These are phyloP conservation scores for Carex scoparia DNA, from an alignment of 176 grass and related monocot genomes.

Conservation along the genomic window DNA sequence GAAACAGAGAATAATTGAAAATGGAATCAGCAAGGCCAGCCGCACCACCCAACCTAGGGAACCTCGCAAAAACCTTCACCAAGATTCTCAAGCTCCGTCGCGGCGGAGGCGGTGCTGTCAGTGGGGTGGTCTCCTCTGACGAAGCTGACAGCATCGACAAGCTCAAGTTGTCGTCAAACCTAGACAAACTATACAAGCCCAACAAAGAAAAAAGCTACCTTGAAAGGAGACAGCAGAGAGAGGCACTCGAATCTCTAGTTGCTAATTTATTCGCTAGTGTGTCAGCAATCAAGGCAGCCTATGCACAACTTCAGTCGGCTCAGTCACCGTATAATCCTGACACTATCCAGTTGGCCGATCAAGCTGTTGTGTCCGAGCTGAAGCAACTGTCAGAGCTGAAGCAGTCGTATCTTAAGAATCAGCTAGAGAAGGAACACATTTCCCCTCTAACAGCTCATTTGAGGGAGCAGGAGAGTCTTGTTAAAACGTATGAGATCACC, in stretches of 20 bases:
- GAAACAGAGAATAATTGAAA: background rate
- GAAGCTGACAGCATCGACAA: conserved; percentile 31
- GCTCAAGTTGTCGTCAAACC: conserved; percentile 71
- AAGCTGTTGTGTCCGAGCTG: conserved; percentile 65
- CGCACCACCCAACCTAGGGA: conserved; percentile 29
- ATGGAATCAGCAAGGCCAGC: conserved; percentile 31
- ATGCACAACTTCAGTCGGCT: conserved; percentile 89
- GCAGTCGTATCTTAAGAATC: conserved; percentile 53
- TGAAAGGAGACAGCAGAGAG: conserved; percentile 17
- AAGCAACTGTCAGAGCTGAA: conserved; percentile 76
- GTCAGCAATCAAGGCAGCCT: conserved; percentile 88
- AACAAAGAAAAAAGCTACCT: conserved; percentile 33
- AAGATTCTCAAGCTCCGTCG: conserved; percentile 59
- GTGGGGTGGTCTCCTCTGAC: conserved; percentile 17
- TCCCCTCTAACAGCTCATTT: conserved; percentile 50
- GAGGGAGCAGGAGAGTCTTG: conserved; percentile 72
- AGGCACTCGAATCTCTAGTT: conserved; percentile 44
- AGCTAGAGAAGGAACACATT: conserved; percentile 36
- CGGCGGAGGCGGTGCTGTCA: background rate
- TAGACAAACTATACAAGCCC: conserved; percentile 42
- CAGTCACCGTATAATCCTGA: conserved; percentile 77
- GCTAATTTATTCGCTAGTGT: conserved; percentile 66
- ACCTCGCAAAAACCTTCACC: conserved; percentile 48
- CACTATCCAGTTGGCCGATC: conserved; percentile 63
- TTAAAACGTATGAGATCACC: conserved; percentile 91